phyloP scores from a whole-genome alignment of 495 filamentous ascomycete species.

The Mycothermus thermophilus region DNA sequence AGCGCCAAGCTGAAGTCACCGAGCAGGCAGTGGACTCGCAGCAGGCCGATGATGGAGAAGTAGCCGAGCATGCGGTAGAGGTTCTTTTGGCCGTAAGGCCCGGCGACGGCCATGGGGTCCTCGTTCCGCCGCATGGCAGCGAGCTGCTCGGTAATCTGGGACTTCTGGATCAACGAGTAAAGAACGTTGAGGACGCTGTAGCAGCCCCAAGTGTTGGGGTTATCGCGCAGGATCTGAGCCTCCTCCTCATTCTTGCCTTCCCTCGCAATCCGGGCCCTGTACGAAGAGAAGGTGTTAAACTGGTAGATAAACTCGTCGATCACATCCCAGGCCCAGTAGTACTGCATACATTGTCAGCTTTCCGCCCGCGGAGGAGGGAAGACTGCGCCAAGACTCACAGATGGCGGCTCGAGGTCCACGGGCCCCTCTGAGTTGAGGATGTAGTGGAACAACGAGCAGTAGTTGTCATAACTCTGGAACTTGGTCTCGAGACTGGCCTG shows the following conservation, averaged over 20 bases:
- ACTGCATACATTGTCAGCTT: constrained; percentile 38
- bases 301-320: constrained; percentile 99
- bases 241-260: constrained; percentile 80
- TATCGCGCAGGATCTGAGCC: constrained; percentile 77
- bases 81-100: constrained; percentile 84
- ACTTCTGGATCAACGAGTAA: constrained; percentile 95
- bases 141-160: constrained; percentile 94
- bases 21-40: constrained; percentile 90
- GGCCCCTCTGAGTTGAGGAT: constrained; percentile 97
- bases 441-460: constrained; percentile 97
- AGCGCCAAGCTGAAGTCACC: constrained; percentile 96
- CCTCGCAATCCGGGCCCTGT: constrained; percentile 80
- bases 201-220: constrained; percentile 98
- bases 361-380: neutral
- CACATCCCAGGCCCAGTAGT: constrained; percentile 99
- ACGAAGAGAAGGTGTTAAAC: constrained; percentile 97
- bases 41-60: constrained; percentile 94
- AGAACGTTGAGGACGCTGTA: constrained; percentile 98
- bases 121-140: constrained; percentile 87
- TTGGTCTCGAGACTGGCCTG: constrained; percentile 87
- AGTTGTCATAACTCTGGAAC: constrained; percentile 96
- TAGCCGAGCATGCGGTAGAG: constrained; percentile 97
- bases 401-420: constrained; percentile 89
- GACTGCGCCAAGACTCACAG: constrained; percentile 43
- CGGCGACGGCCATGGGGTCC: constrained; percentile 70